These are phyloP conservation scores for Crithidia expoeki DNA, from an alignment of 208 protist genomes.

Conservation along the genomic window DNA sequence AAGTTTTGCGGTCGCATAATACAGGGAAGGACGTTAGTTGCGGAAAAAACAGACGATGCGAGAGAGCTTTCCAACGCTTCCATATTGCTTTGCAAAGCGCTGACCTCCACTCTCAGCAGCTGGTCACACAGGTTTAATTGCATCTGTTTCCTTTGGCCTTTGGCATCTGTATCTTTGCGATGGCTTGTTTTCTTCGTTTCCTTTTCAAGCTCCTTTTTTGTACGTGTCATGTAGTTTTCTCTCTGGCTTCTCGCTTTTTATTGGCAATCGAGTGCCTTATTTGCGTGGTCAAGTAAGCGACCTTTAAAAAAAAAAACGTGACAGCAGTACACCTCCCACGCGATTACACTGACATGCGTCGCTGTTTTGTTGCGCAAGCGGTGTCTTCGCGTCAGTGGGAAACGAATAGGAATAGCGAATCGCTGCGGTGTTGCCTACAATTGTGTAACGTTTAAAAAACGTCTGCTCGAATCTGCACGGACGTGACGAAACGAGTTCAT, in stretches of 20 bases:
- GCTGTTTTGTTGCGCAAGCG: not conserved
- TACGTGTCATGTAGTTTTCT: not conserved
- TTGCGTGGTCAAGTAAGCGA: conserved; percentile 6
- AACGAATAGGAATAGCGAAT: no score
- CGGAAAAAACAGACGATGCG: no score
- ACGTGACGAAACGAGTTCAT: no score
- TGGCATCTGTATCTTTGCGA: not conserved
- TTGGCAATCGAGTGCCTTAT: not conserved
- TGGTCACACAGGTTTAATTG: no score
- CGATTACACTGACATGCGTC: not conserved
- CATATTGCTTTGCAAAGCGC: not conserved
- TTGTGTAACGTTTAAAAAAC: no score
- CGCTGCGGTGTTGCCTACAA: no score
- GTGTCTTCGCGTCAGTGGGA: no score
- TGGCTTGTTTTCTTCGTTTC: not conserved
- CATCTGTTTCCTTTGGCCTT: not conserved
- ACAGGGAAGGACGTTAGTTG: no score
- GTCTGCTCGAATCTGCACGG: no score
- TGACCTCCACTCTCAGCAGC: no score
- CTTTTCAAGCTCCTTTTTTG: conserved; percentile 26
- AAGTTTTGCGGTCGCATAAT: no score
- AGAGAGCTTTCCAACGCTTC: not conserved
- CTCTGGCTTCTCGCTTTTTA: not conserved
- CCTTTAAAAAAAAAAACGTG: conserved; percentile 10
- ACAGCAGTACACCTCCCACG: no score